A percentile compares a stretch with the other conserved stretches of the same genome.
Evolutionary conservation across 352 stramenopile species (phyloP).

Genomic region (Phytophthora europaea): DNA sequence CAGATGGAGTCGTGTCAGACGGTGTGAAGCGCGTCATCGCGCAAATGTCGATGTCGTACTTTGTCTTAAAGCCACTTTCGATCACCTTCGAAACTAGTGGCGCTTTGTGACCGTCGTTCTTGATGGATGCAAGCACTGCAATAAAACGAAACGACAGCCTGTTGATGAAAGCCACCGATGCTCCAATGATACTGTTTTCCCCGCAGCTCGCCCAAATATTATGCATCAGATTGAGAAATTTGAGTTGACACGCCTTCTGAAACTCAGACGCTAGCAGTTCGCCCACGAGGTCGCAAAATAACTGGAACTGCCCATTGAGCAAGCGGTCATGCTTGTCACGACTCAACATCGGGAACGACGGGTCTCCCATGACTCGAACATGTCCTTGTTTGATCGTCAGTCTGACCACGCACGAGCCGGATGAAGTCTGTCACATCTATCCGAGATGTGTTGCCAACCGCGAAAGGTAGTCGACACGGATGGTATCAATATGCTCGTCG

Average conservation of each 20-base stretch:
- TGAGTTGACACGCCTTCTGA: background rate
- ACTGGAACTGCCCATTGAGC: conserved; percentile 8
- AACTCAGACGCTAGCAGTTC: background rate
- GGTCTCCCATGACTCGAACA: background rate
- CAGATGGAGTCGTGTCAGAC: conserved; percentile 2
- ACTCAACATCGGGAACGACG: background rate
- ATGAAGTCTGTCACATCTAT: too few relatives aligned
- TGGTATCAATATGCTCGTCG: too few relatives aligned
- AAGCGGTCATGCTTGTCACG: conserved; percentile 6
- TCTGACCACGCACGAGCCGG: too few relatives aligned
- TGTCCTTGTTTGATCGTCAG: too few relatives aligned
- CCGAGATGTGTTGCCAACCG: too few relatives aligned
- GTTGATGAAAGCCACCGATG: conserved; percentile 5
- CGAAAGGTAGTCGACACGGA: too few relatives aligned
- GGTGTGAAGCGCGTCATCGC: background rate
- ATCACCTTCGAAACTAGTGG: background rate
- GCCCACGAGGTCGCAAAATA: conserved; percentile 13
- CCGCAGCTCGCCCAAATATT: conserved; percentile 15
- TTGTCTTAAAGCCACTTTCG: background rate
- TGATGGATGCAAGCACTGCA: background rate
- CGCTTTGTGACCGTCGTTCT: background rate
- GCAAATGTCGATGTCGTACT: conserved; percentile 3
- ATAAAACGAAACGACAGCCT: background rate
- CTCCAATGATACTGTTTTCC: conserved; percentile 17
- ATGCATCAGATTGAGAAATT: conserved; percentile 13